Conservation (phyloP, 768 basidiomycete genomes). For the Serendipita sp. region DNA sequence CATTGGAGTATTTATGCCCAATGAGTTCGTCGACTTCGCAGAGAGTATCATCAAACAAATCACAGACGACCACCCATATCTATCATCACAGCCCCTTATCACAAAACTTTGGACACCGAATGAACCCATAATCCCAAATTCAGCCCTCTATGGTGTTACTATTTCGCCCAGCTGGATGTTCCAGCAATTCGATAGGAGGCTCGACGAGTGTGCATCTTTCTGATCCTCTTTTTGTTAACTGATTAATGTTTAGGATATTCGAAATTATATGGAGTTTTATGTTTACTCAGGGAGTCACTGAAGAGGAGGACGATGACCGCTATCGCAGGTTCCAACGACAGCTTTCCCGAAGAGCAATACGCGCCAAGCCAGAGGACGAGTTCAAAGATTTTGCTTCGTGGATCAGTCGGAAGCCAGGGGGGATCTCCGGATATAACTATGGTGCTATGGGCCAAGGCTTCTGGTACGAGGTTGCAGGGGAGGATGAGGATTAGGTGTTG, state of each 20-base stretch:
- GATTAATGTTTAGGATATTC: background rate
- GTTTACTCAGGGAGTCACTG: background rate
- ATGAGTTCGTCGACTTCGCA: background rate
- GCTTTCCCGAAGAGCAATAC: background rate
- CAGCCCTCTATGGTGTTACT: background rate
- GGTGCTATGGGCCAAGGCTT: slow-evolving; percentile 7
- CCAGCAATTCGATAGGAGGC: slow-evolving; percentile 2
- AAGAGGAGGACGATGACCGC: background rate
- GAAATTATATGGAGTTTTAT: slow-evolving; percentile 3
- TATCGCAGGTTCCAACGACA: background rate
- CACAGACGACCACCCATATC: background rate
- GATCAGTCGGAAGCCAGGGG: background rate
- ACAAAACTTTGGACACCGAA: background rate
- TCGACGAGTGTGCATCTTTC: slow-evolving; percentile 5
- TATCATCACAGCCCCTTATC: background rate
- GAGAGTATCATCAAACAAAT: background rate
- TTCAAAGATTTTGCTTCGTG: background rate
- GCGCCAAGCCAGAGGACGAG: background rate
- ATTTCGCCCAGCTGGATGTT: background rate
- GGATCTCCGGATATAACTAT: background rate
- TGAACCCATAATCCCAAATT: background rate
- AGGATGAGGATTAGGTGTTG: background rate
- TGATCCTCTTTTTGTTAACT: background rate
- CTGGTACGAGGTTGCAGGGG: background rate
- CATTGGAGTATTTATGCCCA: slow-evolving; percentile 2